phyloP scores from a whole-genome alignment of 768 basidiomycete genomes.

The Serendipita sp. region DNA sequence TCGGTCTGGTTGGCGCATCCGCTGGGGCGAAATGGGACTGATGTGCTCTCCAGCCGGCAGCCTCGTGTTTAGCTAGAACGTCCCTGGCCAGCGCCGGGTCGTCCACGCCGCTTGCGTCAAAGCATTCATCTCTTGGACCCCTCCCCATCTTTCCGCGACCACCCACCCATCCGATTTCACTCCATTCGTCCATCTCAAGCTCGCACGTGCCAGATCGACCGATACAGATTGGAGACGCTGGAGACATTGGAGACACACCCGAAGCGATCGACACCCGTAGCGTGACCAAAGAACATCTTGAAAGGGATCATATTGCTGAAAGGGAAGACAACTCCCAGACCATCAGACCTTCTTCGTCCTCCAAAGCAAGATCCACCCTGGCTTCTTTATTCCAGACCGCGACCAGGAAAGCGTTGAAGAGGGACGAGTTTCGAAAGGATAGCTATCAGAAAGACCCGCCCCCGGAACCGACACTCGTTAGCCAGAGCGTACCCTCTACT shows the following conservation, averaged over 20 bases:
- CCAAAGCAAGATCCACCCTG: neutral
- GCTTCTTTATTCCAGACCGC: conserved; percentile 3
- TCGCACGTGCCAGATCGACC: neutral
- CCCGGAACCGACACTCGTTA: neutral
- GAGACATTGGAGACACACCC: neutral
- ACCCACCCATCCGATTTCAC: neutral
- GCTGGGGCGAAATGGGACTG: too few relatives aligned
- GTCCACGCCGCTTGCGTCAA: neutral
- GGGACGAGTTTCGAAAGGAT: conserved; percentile 3
- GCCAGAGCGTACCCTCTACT: conserved; percentile 1
- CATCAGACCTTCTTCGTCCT: neutral
- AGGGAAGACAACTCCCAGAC: neutral
- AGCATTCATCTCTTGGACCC: conserved; percentile 5
- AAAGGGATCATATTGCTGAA: neutral
- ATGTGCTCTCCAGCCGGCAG: neutral
- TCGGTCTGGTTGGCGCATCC: too few relatives aligned
- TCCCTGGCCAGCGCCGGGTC: neutral
- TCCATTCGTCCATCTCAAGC: neutral
- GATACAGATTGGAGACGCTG: neutral
- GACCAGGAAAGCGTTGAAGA: neutral
- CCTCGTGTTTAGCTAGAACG: neutral
- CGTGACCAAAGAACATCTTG: neutral
- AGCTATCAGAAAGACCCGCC: neutral
- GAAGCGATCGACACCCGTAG: neutral
- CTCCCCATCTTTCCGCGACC: neutral